phyloP scores from a whole-genome alignment of 108 stramenopile genomes.

The Stephanodiscus minutulus region DNA sequence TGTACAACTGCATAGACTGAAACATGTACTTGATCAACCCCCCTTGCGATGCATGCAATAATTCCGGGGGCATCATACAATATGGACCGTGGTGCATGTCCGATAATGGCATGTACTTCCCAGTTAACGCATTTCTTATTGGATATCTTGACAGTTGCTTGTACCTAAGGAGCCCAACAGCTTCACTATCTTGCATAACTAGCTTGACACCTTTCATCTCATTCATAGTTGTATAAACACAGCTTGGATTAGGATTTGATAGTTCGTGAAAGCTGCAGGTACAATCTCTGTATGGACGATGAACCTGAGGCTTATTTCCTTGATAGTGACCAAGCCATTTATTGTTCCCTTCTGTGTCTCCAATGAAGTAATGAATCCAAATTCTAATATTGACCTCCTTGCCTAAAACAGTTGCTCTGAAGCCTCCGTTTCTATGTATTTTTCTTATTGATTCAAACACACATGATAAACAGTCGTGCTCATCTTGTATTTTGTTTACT shows the following conservation, averaged over 20 bases:
- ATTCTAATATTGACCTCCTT: not conserved
- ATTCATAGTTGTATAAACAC: not conserved
- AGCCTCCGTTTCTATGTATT: not conserved
- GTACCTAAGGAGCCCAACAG: not conserved
- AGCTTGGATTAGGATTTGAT: not conserved
- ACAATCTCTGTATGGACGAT: constrained; percentile 2
- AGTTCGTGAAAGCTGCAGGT: not conserved
- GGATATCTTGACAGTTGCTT: not conserved
- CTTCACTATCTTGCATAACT: not conserved
- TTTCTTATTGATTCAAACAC: not conserved
- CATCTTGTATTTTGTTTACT: not conserved
- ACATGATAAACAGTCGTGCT: not conserved
- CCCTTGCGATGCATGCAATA: not conserved
- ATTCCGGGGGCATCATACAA: not conserved
- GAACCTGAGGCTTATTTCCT: not conserved
- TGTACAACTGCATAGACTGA: not conserved
- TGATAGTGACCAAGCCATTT: constrained; percentile 8
- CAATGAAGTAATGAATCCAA: constrained; percentile 11
- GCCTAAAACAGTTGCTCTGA: not conserved
- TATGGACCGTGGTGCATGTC: not conserved
- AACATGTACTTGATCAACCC: constrained; percentile 1
- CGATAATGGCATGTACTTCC: not conserved
- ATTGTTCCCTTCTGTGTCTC: constrained; percentile 1
- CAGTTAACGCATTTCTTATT: not conserved
- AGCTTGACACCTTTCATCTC: not conserved